Base-by-base conservation (phyloP, 1,139 yeast genomes). In the Geotrichum candidum region DNA sequence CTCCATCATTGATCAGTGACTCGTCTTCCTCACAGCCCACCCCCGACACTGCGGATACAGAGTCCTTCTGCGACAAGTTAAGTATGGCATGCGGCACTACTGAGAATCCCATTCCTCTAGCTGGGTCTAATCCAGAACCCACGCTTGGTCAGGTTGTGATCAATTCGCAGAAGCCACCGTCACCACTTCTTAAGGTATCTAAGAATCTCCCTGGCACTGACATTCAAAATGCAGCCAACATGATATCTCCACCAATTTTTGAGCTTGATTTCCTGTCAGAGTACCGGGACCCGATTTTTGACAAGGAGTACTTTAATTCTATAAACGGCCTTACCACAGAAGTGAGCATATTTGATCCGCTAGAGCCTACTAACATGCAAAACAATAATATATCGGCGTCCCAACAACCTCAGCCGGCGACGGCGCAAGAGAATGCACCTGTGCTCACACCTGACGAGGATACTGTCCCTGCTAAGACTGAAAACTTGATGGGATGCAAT, bases 61-160 rank as follows among this genome's bases (percentile, higher is more conserved):
- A 70, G 35, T 86, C 86, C 57, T 92, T 92, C 70, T 92, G 98
- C 71, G 82, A 82, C 33, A 83, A 85, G 69, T 79, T 92, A 68
- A 83, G 83, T 65, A 82, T 85, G 72, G 97, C 92, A 0, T 92
- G 98, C 74, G 97, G 97, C 22, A 86, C 86, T n/a, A 64, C 64
- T 48, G 70, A 69, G 23, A 60, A 68, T 64, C 96, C 96, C 2
- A 73, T 86, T 9, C 96, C 96, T 9, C 13, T 18, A 15, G 41
- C 31, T 23, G 11, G 51, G 13, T 25, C 51, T 2, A 61, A 63
- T 6, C 63, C 63, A 11, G 61, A 65, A n/a, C 61, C 67, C 10
- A 65, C 66, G 7, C 63, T 66, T 33, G 64, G 63, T 11, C 29
- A 31, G 7, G 11, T 53, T 18, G 45, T 23, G n/a, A 18, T 23